Conservation (phyloP, 192 early-diverging fungal genomes). For the Coemansia sp. region DNA sequence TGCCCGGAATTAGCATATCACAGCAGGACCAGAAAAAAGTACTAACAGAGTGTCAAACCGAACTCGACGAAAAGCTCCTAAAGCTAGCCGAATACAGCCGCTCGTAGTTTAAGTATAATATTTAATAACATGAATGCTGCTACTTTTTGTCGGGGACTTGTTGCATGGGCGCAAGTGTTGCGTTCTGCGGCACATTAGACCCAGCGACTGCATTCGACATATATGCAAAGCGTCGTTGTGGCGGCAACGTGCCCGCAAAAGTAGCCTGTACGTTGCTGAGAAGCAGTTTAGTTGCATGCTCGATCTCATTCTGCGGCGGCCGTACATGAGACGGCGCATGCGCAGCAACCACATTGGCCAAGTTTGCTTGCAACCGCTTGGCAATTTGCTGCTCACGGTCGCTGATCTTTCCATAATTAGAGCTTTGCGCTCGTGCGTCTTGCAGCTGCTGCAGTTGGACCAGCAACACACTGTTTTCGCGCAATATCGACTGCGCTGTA, state of each 20-base stretch:
- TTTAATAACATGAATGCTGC: too few relatives aligned
- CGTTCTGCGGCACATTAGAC: constrained; percentile 22
- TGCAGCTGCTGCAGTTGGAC: constrained; percentile 30
- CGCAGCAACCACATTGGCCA: constrained; percentile 23
- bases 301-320: constrained; percentile 31
- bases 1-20: constrained; percentile 52
- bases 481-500: constrained; percentile 31
- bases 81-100: constrained; percentile 35
- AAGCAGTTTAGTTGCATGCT: constrained; percentile 25
- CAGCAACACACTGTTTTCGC: constrained; percentile 26
- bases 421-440: constrained; percentile 29
- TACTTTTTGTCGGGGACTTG: not conserved
- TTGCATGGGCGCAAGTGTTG: constrained; percentile 45
- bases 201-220: constrained; percentile 32
- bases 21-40: constrained; percentile 50
- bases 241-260: constrained; percentile 45
- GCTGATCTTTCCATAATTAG: constrained; percentile 22
- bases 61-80: constrained; percentile 28
- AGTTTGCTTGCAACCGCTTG: constrained; percentile 21
- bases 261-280: constrained; percentile 13
- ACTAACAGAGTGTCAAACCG: constrained; percentile 39
- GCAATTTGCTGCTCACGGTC: constrained; percentile 32
- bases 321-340: constrained; percentile 24
- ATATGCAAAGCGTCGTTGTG: constrained; percentile 44
- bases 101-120: not conserved